Percentiles rank a stretch among this genome's conserved stretches.
Evolutionary conservation across 148 eudicot genomes (phyloP).

Genomic region (Vaccinium corymbosum): DNA sequence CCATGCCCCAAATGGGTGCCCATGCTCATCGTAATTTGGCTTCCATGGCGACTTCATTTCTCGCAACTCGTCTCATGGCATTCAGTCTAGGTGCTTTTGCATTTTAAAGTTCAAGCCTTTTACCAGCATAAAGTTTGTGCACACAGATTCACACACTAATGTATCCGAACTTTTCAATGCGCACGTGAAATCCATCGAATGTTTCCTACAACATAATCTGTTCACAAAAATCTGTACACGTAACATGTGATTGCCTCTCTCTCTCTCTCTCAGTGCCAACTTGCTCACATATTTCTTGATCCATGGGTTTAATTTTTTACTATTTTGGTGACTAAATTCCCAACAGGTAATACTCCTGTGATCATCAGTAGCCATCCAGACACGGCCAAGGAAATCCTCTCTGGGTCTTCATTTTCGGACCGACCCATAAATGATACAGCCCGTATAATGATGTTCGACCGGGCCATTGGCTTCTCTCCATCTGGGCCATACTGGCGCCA

Average conservation of each 20-base stretch:
- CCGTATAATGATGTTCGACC: conserved; percentile 62
- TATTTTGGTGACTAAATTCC: too few relatives aligned
- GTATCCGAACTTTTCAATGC: too few relatives aligned
- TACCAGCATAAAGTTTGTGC: too few relatives aligned
- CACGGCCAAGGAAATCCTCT: conserved; percentile 62
- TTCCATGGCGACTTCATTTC: conserved; percentile 35
- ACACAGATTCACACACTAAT: too few relatives aligned
- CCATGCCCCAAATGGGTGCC: conserved; percentile 50
- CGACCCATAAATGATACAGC: conserved; percentile 69
- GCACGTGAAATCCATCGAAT: too few relatives aligned
- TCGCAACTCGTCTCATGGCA: conserved; percentile 62
- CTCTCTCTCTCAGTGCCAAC: too few relatives aligned
- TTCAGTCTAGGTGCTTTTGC: conserved; percentile 46
- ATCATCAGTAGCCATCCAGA: conserved; percentile 72
- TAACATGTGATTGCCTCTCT: too few relatives aligned
- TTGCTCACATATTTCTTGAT: too few relatives aligned
- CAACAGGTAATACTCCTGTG: conserved; percentile 29
- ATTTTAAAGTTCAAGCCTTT: too few relatives aligned
- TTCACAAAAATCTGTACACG: too few relatives aligned
- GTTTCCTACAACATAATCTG: too few relatives aligned
- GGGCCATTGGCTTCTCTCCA: conserved; percentile 81
- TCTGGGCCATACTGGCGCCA: conserved; percentile 60
- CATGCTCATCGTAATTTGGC: conserved; percentile 69
- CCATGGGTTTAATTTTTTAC: too few relatives aligned
- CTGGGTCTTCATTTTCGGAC: conserved; percentile 54